Evolutionary conservation across 169 alveolate species (phyloP), one percentile per base, ranked within the genome.

Genomic region (Plasmodium chabaudi): DNA sequence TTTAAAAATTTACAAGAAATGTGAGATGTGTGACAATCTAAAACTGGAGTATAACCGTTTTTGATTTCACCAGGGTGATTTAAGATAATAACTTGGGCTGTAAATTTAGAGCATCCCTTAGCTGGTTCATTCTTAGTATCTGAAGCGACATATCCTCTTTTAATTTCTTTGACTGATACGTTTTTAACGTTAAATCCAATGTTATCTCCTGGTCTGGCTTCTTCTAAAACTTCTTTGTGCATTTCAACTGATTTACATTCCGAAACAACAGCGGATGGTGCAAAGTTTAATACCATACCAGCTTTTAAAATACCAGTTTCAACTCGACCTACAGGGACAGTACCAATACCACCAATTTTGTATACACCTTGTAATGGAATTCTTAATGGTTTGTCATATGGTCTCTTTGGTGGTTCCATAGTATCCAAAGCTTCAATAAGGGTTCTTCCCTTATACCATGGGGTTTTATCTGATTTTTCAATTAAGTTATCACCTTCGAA

Each of bases 271-370:
- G 97, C 98, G 51, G 94, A 94, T 69, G 99, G 99, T 74, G 99
- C 99, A 84, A 98, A 97, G 74, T 97, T 96, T 53, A 95, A 87
- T 56, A 92, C 91, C 94, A 90, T 88, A 70, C 94, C 95, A 2
- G 95, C 92, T 94, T 96, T 98, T 89, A 99, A 95, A 72, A 97
- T 87, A 87, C 99, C 99, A 72, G 99, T 97, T 94, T 98, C 99
- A 19, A 99, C 99, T 90, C 99, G 96, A 60, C 99, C 99, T 70
- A 97, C 99, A 67, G 99, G 99, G 89, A 98, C 99, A 55, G 99
- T 98, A 89, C 99, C 99, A 88, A 98, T 97, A 95, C 99, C 99
- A 75, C 99, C 98, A 92, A 99, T 99, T 97, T 98, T 98, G 97
- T 98, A 99, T 15, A 99, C 99, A 92, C 98, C 99, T 91, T 97